phyloP scores from a whole-genome alignment of 2,329 filamentous ascomycete species.

The Teratosphaeria gauchensis region DNA sequence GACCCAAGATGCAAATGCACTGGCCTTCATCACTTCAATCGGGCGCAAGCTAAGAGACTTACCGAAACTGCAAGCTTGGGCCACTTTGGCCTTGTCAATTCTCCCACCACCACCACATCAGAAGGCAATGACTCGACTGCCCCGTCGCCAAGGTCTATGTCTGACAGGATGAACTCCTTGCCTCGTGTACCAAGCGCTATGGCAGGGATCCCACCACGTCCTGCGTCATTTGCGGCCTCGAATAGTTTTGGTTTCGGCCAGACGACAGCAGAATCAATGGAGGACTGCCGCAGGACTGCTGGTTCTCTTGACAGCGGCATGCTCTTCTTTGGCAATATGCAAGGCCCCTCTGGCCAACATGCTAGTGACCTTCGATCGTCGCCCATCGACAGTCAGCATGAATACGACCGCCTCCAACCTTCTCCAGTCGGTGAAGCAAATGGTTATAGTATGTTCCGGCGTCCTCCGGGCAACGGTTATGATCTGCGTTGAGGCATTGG shows the following conservation, averaged over 20 bases:
- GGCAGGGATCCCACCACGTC: neutral
- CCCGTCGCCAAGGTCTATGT: neutral
- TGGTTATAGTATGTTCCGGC: neutral
- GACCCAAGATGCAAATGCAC: constrained; percentile 22
- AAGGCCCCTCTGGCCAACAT: neutral
- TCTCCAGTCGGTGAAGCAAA: neutral
- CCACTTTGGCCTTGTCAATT: neutral
- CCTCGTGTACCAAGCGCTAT: neutral
- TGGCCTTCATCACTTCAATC: constrained; percentile 25
- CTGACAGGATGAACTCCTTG: neutral
- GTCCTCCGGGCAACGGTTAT: neutral
- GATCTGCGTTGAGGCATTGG: neutral
- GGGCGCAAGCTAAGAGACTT: constrained; percentile 11
- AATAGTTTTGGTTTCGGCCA: neutral
- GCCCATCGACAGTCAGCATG: neutral
- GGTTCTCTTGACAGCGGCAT: neutral
- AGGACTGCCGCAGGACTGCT: neutral
- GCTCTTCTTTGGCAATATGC: neutral
- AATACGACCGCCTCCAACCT: neutral
- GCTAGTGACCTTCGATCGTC: neutral
- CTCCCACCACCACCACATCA: neutral
- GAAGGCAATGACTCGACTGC: neutral
- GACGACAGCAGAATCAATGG: neutral
- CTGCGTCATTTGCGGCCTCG: neutral
- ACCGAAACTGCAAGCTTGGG: neutral